Conservation (phyloP, 139 green algal genomes). For the Prasinococcaceae sp. region DNA sequence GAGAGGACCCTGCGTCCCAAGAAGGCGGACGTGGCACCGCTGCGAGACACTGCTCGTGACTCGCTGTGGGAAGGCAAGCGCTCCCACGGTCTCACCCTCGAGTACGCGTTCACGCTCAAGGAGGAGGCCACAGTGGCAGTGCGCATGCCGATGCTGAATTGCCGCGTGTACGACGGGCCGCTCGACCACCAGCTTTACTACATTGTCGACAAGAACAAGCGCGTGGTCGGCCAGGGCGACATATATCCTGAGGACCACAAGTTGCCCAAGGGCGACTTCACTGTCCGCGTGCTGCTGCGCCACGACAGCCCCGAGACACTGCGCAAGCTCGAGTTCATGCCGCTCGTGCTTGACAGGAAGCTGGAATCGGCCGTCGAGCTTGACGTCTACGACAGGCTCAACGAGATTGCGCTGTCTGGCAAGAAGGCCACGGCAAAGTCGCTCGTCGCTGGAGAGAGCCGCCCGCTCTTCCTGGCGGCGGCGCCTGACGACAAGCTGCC, state of each 20-base stretch:
- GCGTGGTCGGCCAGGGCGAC: constrained; percentile 32
- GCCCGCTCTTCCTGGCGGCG: too few relatives aligned
- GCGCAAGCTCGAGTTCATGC: constrained; percentile 40
- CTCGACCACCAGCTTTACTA: constrained; percentile 54
- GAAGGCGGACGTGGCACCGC: too few relatives aligned
- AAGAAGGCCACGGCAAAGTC: too few relatives aligned
- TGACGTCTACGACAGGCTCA: too few relatives aligned
- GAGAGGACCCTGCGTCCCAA: too few relatives aligned
- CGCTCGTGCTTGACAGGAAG: constrained; percentile 36
- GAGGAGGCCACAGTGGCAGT: constrained; percentile 56
- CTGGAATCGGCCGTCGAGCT: too few relatives aligned
- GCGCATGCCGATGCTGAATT: constrained; percentile 48
- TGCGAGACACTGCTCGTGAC: too few relatives aligned
- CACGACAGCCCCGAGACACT: constrained; percentile 60
- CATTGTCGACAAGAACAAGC: constrained; percentile 55
- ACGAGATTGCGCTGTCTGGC: too few relatives aligned
- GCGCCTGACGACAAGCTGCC: too few relatives aligned
- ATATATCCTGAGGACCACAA: constrained; percentile 40
- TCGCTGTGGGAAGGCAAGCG: too few relatives aligned
- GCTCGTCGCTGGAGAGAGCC: too few relatives aligned
- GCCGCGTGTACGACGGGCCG: constrained; percentile 35
- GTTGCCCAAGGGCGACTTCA: constrained; percentile 45
- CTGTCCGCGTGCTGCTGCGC: constrained; percentile 43
- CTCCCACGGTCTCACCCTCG: too few relatives aligned
- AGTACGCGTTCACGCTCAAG: constrained; percentile 56